Percentiles rank a stretch among this genome's conserved stretches.
Evolutionary conservation across 306 rosid species (phyloP).

Genomic region (Neltuma alba): DNA sequence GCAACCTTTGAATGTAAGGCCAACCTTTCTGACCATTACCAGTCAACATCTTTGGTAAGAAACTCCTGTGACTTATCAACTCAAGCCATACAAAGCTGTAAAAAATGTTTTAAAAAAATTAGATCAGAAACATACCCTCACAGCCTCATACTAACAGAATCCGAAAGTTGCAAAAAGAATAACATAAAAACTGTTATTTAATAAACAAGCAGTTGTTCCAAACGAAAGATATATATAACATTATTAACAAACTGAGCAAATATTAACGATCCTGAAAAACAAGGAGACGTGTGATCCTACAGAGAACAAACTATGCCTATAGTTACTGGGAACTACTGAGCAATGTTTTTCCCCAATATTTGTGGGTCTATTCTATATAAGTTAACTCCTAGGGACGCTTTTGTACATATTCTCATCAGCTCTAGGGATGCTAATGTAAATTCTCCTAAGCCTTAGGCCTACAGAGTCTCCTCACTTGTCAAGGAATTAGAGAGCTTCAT

Average conservation of each 20-base stretch:
- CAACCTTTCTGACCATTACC: constrained; percentile 96
- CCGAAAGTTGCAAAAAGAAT: neutral
- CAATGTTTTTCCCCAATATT: no score
- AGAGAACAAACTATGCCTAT: neutral
- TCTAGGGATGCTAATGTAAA: neutral
- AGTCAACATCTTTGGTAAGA: constrained; percentile 93
- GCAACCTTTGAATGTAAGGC: constrained; percentile 85
- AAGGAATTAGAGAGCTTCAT: neutral
- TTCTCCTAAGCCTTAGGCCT: neutral
- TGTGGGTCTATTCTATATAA: neutral
- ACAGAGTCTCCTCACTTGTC: neutral
- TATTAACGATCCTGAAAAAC: neutral
- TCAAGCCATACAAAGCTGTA: constrained; percentile 98
- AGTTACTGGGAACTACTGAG: neutral
- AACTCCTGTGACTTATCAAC: constrained; percentile 93
- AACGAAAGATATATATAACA: neutral
- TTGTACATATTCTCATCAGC: neutral
- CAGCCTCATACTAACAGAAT: neutral
- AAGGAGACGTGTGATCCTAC: neutral
- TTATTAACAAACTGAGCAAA: neutral
- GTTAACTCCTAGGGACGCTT: neutral
- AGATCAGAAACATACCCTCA: neutral
- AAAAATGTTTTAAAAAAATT: constrained; percentile 36
- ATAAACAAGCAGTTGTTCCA: neutral
- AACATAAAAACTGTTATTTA: neutral